Conservation (phyloP, 2,329 filamentous ascomycete species). For the Aspergillus niger region DNA sequence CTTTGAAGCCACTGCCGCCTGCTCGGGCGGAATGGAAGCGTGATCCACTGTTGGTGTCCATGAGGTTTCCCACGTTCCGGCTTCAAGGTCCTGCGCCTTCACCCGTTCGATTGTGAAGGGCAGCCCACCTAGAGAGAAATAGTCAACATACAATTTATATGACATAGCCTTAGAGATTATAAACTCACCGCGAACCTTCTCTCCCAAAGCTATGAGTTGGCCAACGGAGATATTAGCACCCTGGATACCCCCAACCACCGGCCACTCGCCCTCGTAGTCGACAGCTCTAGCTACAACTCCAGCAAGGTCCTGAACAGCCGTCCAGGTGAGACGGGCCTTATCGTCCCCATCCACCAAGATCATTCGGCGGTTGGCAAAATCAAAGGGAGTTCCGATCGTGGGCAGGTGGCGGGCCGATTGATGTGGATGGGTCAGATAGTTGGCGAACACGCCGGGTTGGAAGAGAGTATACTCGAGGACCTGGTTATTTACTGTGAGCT, state of each 20-base stretch:
- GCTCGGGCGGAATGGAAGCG: constrained; percentile 2
- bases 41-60: constrained; percentile 12
- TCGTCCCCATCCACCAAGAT: neutral
- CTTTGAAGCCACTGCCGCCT: neutral
- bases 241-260: constrained; percentile 4
- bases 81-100: neutral
- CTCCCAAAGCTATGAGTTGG: neutral
- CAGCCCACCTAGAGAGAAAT: neutral
- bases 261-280: constrained; percentile 14
- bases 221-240: neutral
- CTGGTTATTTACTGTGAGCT: neutral
- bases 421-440: constrained; percentile 10
- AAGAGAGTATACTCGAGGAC: constrained; percentile 18
- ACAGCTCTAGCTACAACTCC: constrained; percentile 2
- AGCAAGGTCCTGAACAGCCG: constrained; percentile 4
- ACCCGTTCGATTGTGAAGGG: constrained; percentile 5
- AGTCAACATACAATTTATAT: too few species aligned
- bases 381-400: neutral
- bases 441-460: constrained; percentile 8
- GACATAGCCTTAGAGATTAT: too few species aligned
- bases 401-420: neutral
- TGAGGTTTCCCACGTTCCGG: constrained; percentile 1
- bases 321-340: neutral
- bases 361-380: constrained; percentile 5
- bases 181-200: constrained; percentile 6